Evolutionary conservation across 192 early-diverging fungal species (phyloP), one percentile per base, ranked within the genome.

Genomic region (Backusella tuberculispora): DNA sequence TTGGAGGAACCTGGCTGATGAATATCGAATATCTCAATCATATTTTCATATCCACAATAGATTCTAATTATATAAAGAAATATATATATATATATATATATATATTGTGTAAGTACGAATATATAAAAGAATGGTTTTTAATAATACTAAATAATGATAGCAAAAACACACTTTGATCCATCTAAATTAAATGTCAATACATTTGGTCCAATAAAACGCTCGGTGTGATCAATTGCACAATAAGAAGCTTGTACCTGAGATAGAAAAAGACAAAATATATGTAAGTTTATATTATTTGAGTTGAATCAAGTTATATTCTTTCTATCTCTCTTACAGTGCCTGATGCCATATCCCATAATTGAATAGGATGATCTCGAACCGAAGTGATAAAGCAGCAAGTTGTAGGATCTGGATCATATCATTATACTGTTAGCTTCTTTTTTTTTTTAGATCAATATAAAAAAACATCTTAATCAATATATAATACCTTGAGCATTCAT

Each of bases 301-400:
- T 9, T 43, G 42, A 9, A 43, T 43, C 42, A 43, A 43, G 17
- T 53, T 5, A 53, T 13, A 53, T 13, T 38, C 9, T 12, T n/a
- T 14, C 24, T 12, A 40, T 60, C 21, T 9, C 13, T 26, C 40
- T 76, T 81, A 90, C 89, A 60, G 88, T 79, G 40, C 89, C 89
- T 21, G 88, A 85, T 42, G 76, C 85, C 0, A 85, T 86, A 78
- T 94, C 93, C 86, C 95, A 93, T 70, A 96, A 66, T 29, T 88
- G 93, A 5, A 95, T 72, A 0, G 95, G 94, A 50, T 94, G 92
- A 45, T 95, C 95, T 56, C 93, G 83, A 24, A 84, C 85, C 8
- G 89, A 89, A 2, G 85, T 83, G 3, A 91, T 64, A 2, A 95
- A 76, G 21, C 88, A 91, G 79, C 89, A 89, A 8, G 90, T 86